These are phyloP conservation scores for Globisporangium cylindrosporum DNA, from an alignment of 352 stramenopile species.

Conservation along the genomic window DNA sequence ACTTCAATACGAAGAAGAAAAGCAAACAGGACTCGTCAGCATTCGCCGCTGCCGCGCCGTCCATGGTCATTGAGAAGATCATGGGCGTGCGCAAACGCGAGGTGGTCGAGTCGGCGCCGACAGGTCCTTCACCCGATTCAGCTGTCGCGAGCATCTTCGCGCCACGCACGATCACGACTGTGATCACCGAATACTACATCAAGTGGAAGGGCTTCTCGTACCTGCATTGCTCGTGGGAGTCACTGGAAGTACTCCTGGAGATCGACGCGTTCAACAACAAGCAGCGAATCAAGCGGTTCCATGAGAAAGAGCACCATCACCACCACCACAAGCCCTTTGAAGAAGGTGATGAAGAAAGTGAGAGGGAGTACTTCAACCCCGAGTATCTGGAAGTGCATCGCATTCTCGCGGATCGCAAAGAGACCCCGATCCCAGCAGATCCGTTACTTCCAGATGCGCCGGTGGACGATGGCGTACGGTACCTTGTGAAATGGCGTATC, in stretches of 20 bases:
- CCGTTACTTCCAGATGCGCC: conserved; percentile 53
- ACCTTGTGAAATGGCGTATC: conserved; percentile 87
- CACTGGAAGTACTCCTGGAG: conserved; percentile 62
- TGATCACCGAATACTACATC: conserved; percentile 81
- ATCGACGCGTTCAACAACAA: conserved; percentile 86
- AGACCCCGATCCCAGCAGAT: conserved; percentile 51
- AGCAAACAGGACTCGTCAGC: conserved; percentile 18
- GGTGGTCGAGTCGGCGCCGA: conserved; percentile 25
- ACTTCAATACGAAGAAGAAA: conserved; percentile 34
- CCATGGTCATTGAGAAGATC: conserved; percentile 89
- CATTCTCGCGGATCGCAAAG: conserved; percentile 74
- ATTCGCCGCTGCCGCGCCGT: conserved; percentile 14
- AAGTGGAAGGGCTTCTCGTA: conserved; percentile 91
- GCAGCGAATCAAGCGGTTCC: conserved; percentile 84
- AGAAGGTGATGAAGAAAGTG: conserved; percentile 34
- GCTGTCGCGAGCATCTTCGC: conserved; percentile 40
- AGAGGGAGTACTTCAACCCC: conserved; percentile 88
- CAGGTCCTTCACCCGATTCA: conserved; percentile 18
- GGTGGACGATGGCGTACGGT: conserved; percentile 85
- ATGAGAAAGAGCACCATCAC: conserved; percentile 73
- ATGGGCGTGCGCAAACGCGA: conserved; percentile 70
- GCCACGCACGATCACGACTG: conserved; percentile 28
- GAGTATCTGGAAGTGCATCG: conserved; percentile 90
- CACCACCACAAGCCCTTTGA: conserved; percentile 33
- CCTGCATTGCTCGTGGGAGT: conserved; percentile 87